These are phyloP conservation scores for Stephanodiscus minutulus DNA, from an alignment of 108 stramenopile species.

Conservation along the genomic window DNA sequence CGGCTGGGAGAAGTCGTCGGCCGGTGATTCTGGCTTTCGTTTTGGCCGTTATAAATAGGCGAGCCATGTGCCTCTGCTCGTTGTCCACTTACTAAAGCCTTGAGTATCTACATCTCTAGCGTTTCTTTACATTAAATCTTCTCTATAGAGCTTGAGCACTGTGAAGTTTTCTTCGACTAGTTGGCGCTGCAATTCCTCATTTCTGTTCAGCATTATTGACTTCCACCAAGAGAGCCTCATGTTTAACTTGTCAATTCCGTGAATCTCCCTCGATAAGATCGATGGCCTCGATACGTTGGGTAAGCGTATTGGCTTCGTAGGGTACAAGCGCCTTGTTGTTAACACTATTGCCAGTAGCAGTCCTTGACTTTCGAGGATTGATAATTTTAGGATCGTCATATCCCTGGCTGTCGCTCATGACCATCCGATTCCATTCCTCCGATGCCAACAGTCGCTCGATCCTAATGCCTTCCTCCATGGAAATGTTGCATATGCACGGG, in stretches of 20 bases:
- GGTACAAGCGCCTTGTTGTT: no score
- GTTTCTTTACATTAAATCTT: not conserved
- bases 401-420: not conserved
- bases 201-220: not conserved
- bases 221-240: no score
- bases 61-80: no score
- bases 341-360: no score
- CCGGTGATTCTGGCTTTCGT: not conserved
- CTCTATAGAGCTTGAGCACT: not conserved
- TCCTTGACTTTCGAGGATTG: conserved; percentile 10
- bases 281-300: no score
- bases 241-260: no score
- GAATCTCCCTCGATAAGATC: no score
- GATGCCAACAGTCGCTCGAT: conserved; percentile 1
- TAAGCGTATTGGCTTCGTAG: no score
- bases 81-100: not conserved
- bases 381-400: conserved; percentile 1
- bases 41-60: not conserved
- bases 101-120: not conserved
- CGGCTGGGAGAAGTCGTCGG: conserved; percentile 4
- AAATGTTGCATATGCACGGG: not conserved
- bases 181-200: not conserved
- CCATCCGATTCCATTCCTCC: not conserved
- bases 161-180: not conserved
- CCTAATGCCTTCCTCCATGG: not conserved